Evolutionary conservation across 352 stramenopile genomes (phyloP), one percentile per base, ranked within the genome.

Genomic region (Globisporangium ultimum): DNA sequence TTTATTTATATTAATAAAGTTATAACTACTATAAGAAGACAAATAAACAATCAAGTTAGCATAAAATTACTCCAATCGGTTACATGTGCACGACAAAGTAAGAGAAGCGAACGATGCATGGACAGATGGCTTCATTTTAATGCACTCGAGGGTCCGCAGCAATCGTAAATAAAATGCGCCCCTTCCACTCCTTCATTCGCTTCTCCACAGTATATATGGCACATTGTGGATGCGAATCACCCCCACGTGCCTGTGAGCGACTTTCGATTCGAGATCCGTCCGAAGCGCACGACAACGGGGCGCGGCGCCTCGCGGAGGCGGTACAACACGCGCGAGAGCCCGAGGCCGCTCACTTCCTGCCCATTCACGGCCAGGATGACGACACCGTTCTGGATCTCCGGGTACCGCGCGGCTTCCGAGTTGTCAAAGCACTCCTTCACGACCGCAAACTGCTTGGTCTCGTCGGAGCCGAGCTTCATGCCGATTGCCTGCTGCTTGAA

Each of bases 401-500:
- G 72, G 58, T 94, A 89, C 38, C 76, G 69, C 59, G 76, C 77
- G 0, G 84, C 84, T 54, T 94, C 84, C 13, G 75, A 84, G 15
- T 77, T 78, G 50, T 89, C 80, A 47, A 94, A 82, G 41, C 84
- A 94, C 63, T 94, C 84, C 50, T 91, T 90, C 11, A 94, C 84
- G 53, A 92, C 78, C 0, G 83, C 82, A 38, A 87, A 93, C 63
- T 84, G 82, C 62, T 76, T 79, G 22, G 58, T 71, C 34, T 89
- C 80, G 56, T 93, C 84, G 3, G 75, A 67, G 10, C 78, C 81
- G 36, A 93, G 80, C 61, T 91, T 91, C 76, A 93, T 84, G 9
- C 84, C 84, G 62, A 93, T 91, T 20, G 82, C 67, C 51, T 91
- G 83, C 66, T 93, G 81, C 66, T 89, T 90, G 70, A 93, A 93